These are phyloP conservation scores for Hansenula lynferdii DNA, from an alignment of 1,139 yeast genomes.

Conservation along the genomic window DNA sequence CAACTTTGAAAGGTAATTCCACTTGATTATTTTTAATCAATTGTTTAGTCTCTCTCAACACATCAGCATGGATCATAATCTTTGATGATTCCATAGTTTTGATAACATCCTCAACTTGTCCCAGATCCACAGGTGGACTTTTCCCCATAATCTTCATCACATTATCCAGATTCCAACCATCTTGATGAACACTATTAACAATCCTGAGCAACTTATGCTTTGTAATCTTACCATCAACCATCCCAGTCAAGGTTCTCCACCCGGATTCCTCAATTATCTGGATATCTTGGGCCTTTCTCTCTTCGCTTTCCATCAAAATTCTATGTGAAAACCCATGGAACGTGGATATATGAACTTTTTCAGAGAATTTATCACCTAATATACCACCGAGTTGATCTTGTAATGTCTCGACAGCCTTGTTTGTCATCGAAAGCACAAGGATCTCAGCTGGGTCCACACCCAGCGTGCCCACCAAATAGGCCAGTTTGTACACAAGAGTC, in stretches of 20 bases:
- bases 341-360: slow-evolving; percentile 31
- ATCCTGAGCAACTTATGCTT: slow-evolving; percentile 30
- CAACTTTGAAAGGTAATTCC: slow-evolving; percentile 26
- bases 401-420: slow-evolving; percentile 58
- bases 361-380: slow-evolving; percentile 26
- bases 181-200: slow-evolving; percentile 30
- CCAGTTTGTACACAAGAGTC: slow-evolving; percentile 52
- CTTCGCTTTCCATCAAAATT: slow-evolving; percentile 39
- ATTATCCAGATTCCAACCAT: slow-evolving; percentile 18
- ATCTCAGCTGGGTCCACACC: slow-evolving; percentile 47
- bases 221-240: slow-evolving; percentile 23
- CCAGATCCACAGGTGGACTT: no score
- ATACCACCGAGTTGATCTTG: slow-evolving; percentile 30
- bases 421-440: slow-evolving; percentile 64
- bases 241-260: slow-evolving; percentile 38
- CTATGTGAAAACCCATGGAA: slow-evolving; percentile 60
- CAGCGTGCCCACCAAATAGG: slow-evolving; percentile 36
- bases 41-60: slow-evolving; percentile 28
- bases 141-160: no score
- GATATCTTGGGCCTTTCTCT: slow-evolving; percentile 22
- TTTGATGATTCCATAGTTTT: slow-evolving; percentile 28
- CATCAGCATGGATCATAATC: slow-evolving; percentile 38
- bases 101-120: slow-evolving; percentile 22
- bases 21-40: slow-evolving; percentile 15
- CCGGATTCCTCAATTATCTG: slow-evolving; percentile 47